phyloP scores from a whole-genome alignment of 345 rosid genomes.

The Nasturtium officinale region DNA sequence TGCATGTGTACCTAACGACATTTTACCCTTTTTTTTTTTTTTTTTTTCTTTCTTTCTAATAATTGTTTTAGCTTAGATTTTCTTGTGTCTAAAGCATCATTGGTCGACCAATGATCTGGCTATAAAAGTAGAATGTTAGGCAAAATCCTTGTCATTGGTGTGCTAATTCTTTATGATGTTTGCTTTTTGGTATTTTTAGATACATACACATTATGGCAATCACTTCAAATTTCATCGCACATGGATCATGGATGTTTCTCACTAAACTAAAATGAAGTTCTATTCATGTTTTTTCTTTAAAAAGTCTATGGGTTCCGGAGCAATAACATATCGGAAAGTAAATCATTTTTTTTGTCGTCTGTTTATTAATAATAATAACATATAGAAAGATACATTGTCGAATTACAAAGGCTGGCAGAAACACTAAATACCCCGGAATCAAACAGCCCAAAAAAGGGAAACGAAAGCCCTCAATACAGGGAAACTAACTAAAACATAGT shows the following conservation, averaged over 20 bases:
- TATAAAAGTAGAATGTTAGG: slow-evolving; percentile 36
- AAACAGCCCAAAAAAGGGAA: no score
- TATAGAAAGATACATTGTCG: no score
- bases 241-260: slow-evolving; percentile 2
- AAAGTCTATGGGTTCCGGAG: neutral
- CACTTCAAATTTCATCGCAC: neutral
- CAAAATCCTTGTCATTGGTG: slow-evolving; percentile 16
- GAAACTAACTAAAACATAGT: no score
- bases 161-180: slow-evolving; percentile 13
- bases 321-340: neutral
- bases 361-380: no score
- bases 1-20: slow-evolving; percentile 34
- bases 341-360: no score
- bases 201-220: no score
- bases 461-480: no score
- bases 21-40: neutral
- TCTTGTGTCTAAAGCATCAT: slow-evolving; percentile 37
- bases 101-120: slow-evolving; percentile 15
- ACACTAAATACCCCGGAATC: no score
- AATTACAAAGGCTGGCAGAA: no score
- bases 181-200: slow-evolving; percentile 14
- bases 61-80: slow-evolving; percentile 9
- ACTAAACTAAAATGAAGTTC: neutral
- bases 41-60: neutral
- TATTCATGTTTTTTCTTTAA: neutral